Percentiles rank a stretch among this genome's conserved stretches.
Conservation (phyloP, 1,139 yeast species). For the Zygosaccharomyces pseudobailii region DNA sequence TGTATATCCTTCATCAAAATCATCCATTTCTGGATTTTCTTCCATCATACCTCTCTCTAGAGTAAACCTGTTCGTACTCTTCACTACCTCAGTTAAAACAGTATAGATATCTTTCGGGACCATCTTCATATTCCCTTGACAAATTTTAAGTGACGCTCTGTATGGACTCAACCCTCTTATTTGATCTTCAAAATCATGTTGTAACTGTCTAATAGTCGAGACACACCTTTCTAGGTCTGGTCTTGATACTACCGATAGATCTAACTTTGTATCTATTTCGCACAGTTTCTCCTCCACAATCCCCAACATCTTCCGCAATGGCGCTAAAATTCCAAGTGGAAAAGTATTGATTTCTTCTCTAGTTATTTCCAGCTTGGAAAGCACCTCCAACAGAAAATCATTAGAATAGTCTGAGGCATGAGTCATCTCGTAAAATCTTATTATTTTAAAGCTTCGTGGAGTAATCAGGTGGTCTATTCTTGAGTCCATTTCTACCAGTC, state of each 20-base stretch:
- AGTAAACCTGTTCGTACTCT: slow-evolving; percentile 10
- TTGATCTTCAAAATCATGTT: slow-evolving; percentile 4
- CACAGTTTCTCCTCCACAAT: slow-evolving; percentile 54
- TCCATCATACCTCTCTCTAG: slow-evolving; percentile 9
- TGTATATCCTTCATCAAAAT: slow-evolving; percentile 19
- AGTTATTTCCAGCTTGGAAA: slow-evolving; percentile 53
- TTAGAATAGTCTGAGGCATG: slow-evolving; percentile 51
- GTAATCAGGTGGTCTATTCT: slow-evolving; percentile 55
- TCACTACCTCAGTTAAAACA: slow-evolving; percentile 19
- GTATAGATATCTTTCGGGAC: slow-evolving; percentile 16
- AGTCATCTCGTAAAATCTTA: slow-evolving; percentile 58
- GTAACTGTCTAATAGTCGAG: slow-evolving; percentile 8
- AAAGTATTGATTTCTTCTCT: slow-evolving; percentile 56
- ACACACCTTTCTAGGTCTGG: slow-evolving; percentile 49
- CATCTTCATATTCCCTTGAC: slow-evolving; percentile 1
- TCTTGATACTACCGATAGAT: slow-evolving; percentile 60
- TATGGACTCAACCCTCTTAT: slow-evolving; percentile 1
- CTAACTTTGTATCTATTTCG: slow-evolving; percentile 45
- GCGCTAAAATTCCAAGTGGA: slow-evolving; percentile 67
- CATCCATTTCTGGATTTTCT: slow-evolving; percentile 15
- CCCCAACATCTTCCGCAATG: slow-evolving; percentile 57
- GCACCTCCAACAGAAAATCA: slow-evolving; percentile 51
- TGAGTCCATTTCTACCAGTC: slow-evolving; percentile 60
- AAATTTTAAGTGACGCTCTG: background rate
- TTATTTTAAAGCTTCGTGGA: slow-evolving; percentile 57